Evolutionary conservation across 2,329 filamentous ascomycete species (phyloP), one percentile per base, ranked within the genome.

Genomic region (Stagonosporopsis chrysanthemi): DNA sequence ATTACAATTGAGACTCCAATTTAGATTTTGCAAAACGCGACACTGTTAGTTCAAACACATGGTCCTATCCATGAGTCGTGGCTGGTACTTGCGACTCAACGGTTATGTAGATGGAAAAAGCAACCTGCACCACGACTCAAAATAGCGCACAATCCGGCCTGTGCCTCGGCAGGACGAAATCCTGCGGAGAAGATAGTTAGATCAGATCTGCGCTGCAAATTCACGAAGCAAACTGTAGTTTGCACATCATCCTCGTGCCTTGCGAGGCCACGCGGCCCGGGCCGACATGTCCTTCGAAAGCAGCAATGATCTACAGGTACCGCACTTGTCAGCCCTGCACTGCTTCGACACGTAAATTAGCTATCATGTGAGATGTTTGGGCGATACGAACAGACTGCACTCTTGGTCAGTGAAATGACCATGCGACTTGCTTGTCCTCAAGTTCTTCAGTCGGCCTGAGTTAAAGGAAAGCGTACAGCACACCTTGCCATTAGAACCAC

Each of bases 221-320:
- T 19, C 4, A 6, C 28, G 9, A 17, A 4, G 28, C 28, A 44
- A 33, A 8, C 17, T 44, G 2, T 23, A 23, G 28, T 33, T 33
- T 44, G 42, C 42, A 49, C 11, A 47, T 47, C 33, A 47, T 19
- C 8, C 26, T 29, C 17, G 28, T 29, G 36, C 11, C 39, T 29
- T 19, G 24, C 31, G 15, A 43, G 11, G 17, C 31, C 39, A 35
- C 3, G 24, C 52, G 52, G 52, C n/a, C 39, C 52, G 52, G 28
- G 39, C 52, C 52, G 44, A 49, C 12, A 29, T 38, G 22, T 22
- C 14, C 5, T 14, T 38, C 52, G 43, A 26, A 38, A 49, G 38
- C 44, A 49, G 52, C 39, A 55, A 55, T 19, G 52, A 55, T 55
- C 44, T 43, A 12, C 52, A 48, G 44, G 44, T 23, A 54, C 52